Evolutionary conservation across 2,329 filamentous ascomycete genomes (phyloP).

Genomic region (Daldinia eschscholtzii): DNA sequence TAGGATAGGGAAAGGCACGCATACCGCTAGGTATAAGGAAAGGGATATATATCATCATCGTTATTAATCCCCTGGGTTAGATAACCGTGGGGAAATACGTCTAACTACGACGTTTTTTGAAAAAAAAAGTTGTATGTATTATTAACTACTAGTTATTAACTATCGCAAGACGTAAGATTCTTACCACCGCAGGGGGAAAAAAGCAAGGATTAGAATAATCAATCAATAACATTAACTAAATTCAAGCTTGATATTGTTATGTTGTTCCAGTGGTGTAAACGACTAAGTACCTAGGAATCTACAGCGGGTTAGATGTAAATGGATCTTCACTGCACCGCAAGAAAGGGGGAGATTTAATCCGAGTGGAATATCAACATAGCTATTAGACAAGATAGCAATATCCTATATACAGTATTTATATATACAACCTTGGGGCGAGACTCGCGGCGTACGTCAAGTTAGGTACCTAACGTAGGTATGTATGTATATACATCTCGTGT

Average conservation of each 20-base stretch:
- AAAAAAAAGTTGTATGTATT: slow-evolving; percentile 1
- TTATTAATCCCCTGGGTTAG: not conserved
- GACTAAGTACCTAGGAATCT: no score
- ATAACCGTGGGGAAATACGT: not conserved
- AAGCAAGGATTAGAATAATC: slow-evolving; percentile 8
- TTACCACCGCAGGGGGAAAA: not conserved
- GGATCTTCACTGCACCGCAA: not conserved
- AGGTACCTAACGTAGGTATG: no score
- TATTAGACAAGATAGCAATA: slow-evolving; percentile 14
- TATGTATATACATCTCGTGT: not conserved
- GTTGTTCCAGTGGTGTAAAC: not conserved
- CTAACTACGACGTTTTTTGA: not conserved
- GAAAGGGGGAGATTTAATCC: not conserved
- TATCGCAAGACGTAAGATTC: not conserved
- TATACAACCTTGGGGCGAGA: slow-evolving; percentile 29
- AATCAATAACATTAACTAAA: slow-evolving; percentile 15
- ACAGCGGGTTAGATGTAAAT: not conserved
- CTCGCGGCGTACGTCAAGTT: slow-evolving; percentile 12
- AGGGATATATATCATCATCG: not conserved
- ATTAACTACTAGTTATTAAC: not conserved
- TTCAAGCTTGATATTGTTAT: not conserved
- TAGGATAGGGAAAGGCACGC: not conserved
- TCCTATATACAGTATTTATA: slow-evolving; percentile 29
- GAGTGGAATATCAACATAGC: slow-evolving; percentile 26
- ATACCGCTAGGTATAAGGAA: slow-evolving; percentile 1